Conservation (phyloP, 2,329 filamentous ascomycete species). For the Hypoxylon sp. region DNA sequence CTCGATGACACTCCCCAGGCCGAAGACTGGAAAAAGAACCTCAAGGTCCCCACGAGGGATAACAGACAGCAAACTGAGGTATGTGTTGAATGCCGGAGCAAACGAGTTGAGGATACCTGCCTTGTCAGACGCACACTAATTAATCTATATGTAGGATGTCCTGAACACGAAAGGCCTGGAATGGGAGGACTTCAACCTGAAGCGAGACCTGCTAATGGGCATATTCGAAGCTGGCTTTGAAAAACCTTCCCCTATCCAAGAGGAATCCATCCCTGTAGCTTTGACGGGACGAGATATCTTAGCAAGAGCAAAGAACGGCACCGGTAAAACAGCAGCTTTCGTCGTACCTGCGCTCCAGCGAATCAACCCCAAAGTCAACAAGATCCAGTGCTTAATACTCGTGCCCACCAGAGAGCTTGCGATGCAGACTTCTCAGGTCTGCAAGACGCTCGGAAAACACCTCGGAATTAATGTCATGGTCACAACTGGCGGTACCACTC, state of each 20-base stretch:
- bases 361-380: slow-evolving; percentile 95
- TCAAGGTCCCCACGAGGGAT: slow-evolving; percentile 78
- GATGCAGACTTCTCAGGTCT: slow-evolving; percentile 98
- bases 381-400: slow-evolving; percentile 95
- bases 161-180: slow-evolving; percentile 97
- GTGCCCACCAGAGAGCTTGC: slow-evolving; percentile 97
- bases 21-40: slow-evolving; percentile 76
- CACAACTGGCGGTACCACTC: slow-evolving; percentile 91
- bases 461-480: slow-evolving; percentile 99
- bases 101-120: neutral
- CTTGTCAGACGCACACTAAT: slow-evolving; percentile 4
- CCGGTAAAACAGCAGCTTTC: slow-evolving; percentile 97
- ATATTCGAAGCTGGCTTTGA: slow-evolving; percentile 99
- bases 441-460: slow-evolving; percentile 97
- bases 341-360: slow-evolving; percentile 94
- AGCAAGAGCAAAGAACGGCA: slow-evolving; percentile 97
- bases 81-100: slow-evolving; percentile 36
- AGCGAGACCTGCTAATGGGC: slow-evolving; percentile 95
- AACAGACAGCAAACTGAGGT: slow-evolving; percentile 84
- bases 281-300: slow-evolving; percentile 94
- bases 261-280: slow-evolving; percentile 97
- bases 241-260: slow-evolving; percentile 98
- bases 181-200: slow-evolving; percentile 96
- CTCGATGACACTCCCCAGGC: slow-evolving; percentile 58
- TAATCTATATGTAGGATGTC: slow-evolving; percentile 74